Base-by-base conservation (phyloP, 2,329 filamentous ascomycete genomes). In the Anisogramma anomala region DNA sequence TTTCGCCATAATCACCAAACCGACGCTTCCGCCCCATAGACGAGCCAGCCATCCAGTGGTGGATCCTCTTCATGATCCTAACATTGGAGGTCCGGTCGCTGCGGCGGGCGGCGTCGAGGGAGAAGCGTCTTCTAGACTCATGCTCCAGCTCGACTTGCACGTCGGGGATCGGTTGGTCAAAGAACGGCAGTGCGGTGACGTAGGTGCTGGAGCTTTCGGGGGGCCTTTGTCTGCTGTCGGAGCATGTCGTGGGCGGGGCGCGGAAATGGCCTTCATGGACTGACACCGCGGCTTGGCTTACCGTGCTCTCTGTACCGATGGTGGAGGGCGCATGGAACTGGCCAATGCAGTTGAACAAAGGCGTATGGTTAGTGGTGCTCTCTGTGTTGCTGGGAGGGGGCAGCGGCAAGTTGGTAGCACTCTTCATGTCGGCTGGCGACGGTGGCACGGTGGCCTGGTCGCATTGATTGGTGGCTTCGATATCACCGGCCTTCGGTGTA, bases 61-160 rank as follows among this genome's bases (percentile, higher is more conserved):
- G n/a, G 18, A 28, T 19, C 20, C 27, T 43, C 41, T 38, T 43
- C 14, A 28, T 14, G 13, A 15, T 11, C 20, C 26, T 35, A 9
- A 47, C 49, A 36, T 47, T 49, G 3, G 52, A 48, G 8, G 45
- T 42, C 9, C 50, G 49, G 5, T 58, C 55, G 17, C 42, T 52
- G 15, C 55, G 51, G 7, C 56, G 54, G 4, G 52, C 51, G 17
- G 49, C 50, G 13, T 55, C 46, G 3, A 61, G 47, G 1, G 56
- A 56, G 4, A 49, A 25, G n/a, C 56, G 53, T 35, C 58, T 48
- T 13, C 48, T 51, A 17, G 47, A 42, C 46, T 61, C 56, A n/a
- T 59, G 46, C 5, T 53, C 36, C 0, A 58, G 49, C 41, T 55
- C 55, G 10, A 31, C 33, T 6, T 33, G 39, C 1, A 36, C 20